A percentile compares a stretch with the other conserved stretches of the same genome.
phyloP scores from a whole-genome alignment of 2,329 filamentous ascomycete genomes.

The Fusarium oxysporum region DNA sequence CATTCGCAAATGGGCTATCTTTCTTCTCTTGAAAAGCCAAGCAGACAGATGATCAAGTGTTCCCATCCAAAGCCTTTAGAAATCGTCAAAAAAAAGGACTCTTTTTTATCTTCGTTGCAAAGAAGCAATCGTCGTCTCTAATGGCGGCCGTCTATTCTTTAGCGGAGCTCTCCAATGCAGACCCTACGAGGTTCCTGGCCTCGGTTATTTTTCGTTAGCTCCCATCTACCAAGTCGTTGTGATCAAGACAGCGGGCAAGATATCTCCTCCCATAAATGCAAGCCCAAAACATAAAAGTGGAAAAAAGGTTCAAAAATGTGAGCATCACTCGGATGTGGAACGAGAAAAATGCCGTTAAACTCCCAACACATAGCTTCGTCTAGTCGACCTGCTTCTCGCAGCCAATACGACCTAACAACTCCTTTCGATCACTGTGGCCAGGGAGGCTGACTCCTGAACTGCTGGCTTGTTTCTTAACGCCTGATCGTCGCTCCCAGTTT shows the following conservation, averaged over 20 bases:
- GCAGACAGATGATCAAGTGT: slow-evolving; percentile 19
- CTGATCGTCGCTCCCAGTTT: slow-evolving; percentile 69
- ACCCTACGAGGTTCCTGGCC: slow-evolving; percentile 31
- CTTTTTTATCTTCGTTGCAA: slow-evolving; percentile 37
- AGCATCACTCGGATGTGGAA: slow-evolving; percentile 26
- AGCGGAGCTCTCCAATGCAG: slow-evolving; percentile 21
- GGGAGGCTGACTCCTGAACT: slow-evolving; percentile 73
- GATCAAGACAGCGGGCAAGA: slow-evolving; percentile 7
- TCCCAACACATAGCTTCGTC: slow-evolving; percentile 30
- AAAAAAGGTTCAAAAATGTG: slow-evolving; percentile 22
- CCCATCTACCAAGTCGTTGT: slow-evolving; percentile 19
- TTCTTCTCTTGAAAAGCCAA: slow-evolving; percentile 8
- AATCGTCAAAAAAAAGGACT: slow-evolving; percentile 37
- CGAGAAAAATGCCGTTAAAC: slow-evolving; percentile 34
- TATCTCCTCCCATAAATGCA: slow-evolving; percentile 14
- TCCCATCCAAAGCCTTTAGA: slow-evolving; percentile 26
- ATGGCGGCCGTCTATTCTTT: slow-evolving; percentile 33
- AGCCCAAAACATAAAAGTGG: slow-evolving; percentile 21
- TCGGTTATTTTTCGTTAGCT: slow-evolving; percentile 13
- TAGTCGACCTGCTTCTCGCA: slow-evolving; percentile 79
- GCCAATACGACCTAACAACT: slow-evolving; percentile 82
- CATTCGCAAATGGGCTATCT: slow-evolving; percentile 24
- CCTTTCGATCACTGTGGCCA: slow-evolving; percentile 81
- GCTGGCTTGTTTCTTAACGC: slow-evolving; percentile 64
- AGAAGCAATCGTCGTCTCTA: slow-evolving; percentile 42